Conservation (phyloP, 768 basidiomycete genomes). For the Lentinula guzmanii region DNA sequence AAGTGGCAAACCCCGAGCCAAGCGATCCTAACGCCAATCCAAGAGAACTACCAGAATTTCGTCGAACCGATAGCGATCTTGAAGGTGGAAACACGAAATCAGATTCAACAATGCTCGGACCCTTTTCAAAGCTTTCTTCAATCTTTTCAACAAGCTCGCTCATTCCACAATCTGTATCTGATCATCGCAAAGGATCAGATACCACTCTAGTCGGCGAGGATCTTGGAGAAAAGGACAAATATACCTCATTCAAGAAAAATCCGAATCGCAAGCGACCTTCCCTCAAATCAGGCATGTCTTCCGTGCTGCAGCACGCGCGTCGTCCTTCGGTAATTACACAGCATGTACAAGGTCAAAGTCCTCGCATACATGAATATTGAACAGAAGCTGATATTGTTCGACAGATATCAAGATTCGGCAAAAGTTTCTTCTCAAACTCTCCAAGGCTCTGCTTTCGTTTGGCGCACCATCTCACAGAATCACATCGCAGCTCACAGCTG, state of each 20-base stretch:
- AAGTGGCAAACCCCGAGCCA: neutral
- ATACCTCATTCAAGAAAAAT: constrained; percentile 1
- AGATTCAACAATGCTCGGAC: neutral
- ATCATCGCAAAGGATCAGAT: neutral
- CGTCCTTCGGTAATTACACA: constrained; percentile 29
- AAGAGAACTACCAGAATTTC: neutral
- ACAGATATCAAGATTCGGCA: constrained; percentile 44
- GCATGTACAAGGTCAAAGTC: constrained; percentile 39
- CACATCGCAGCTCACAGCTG: constrained; percentile 80
- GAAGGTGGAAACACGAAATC: neutral
- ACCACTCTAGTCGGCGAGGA: neutral
- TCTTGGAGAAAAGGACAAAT: neutral
- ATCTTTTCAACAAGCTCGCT: neutral
- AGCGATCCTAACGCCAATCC: neutral
- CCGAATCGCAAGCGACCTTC: neutral
- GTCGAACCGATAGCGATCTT: constrained; percentile 1
- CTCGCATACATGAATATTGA: neutral
- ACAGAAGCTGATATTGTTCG: neutral
- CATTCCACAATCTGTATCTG: neutral
- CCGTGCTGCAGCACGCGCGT: constrained; percentile 24
- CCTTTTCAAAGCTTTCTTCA: neutral
- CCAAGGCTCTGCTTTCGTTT: constrained; percentile 84
- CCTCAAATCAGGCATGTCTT: neutral
- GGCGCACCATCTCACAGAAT: constrained; percentile 94
- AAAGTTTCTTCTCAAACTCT: constrained; percentile 80